Evolutionary conservation across 2,329 filamentous ascomycete species (phyloP).

Genomic region (Aspergillus ustus): DNA sequence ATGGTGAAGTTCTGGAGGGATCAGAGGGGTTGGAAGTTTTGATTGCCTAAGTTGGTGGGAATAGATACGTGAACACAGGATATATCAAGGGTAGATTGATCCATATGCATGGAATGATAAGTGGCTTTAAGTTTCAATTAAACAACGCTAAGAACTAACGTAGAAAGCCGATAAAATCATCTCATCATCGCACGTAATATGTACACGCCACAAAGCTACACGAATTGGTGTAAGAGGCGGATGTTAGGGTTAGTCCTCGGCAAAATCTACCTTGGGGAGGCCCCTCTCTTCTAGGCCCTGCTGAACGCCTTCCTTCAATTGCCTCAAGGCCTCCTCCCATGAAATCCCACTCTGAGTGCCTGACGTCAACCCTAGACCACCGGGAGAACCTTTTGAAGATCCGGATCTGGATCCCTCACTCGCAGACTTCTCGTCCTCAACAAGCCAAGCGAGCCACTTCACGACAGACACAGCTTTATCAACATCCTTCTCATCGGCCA

Average conservation of each 20-base stretch:
- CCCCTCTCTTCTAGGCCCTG: conserved; percentile 50
- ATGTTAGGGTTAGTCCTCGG: not conserved
- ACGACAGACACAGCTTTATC: conserved; percentile 72
- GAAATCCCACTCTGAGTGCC: conserved; percentile 27
- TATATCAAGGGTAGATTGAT: not conserved
- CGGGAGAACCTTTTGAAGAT: not conserved
- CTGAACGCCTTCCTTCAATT: conserved; percentile 49
- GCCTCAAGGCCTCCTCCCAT: conserved; percentile 45
- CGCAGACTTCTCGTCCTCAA: conserved; percentile 34
- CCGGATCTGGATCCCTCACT: conserved; percentile 29
- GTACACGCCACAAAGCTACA: conserved; percentile 1
- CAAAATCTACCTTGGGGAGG: conserved; percentile 51
- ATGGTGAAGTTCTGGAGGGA: conserved; percentile 37
- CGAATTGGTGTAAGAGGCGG: conserved; percentile 14
- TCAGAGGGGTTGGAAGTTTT: conserved; percentile 19
- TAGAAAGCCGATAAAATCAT: not conserved
- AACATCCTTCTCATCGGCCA: conserved; percentile 76
- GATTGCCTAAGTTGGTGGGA: too few relatives aligned
- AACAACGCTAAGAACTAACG: not conserved
- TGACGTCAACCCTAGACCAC: not conserved
- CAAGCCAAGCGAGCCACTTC: conserved; percentile 62
- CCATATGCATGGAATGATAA: too few relatives aligned
- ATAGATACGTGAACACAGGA: too few relatives aligned
- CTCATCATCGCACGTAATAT: conserved; percentile 10
- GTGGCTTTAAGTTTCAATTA: not conserved